Evolutionary conservation across 306 rosid genomes (phyloP).

Genomic region (Phaseolus lunatus): DNA sequence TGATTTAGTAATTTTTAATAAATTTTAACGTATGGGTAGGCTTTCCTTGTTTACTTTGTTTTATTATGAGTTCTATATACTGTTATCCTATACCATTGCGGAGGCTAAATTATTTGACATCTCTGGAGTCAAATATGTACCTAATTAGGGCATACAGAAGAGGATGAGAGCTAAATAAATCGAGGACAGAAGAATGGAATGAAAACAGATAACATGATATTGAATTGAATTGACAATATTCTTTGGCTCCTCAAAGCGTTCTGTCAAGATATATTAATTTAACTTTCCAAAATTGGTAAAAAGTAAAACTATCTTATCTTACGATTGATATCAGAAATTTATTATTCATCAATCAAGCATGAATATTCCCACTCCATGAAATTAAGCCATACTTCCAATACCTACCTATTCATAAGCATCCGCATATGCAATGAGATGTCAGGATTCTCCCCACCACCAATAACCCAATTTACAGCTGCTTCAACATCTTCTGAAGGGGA

Average conservation of each 20-base stretch:
- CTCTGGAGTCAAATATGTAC: background rate
- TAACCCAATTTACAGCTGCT: constrained; percentile 84
- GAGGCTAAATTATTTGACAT: constrained; percentile 20
- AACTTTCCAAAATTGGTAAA: background rate
- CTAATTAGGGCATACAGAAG: background rate
- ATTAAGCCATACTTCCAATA: constrained; percentile 40
- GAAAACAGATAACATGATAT: background rate
- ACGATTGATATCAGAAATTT: constrained; percentile 8
- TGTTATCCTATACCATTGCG: constrained; percentile 4
- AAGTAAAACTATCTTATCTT: background rate
- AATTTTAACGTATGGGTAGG: background rate
- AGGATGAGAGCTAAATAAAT: background rate
- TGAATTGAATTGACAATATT: background rate
- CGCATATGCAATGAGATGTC: constrained; percentile 94
- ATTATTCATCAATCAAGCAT: constrained; percentile 31
- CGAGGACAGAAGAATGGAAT: background rate
- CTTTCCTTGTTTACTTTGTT: constrained; percentile 2
- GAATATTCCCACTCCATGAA: constrained; percentile 10
- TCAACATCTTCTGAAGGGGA: constrained; percentile 83
- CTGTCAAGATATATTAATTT: constrained; percentile 6
- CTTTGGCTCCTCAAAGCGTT: background rate
- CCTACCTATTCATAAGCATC: constrained; percentile 94
- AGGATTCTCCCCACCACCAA: constrained; percentile 74
- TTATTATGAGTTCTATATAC: background rate
- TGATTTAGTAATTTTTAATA: background rate